Percentiles rank a stretch among this genome's conserved stretches.
These are phyloP conservation scores for Diospyros lotus DNA, from an alignment of 148 eudicot genomes.

Conservation along the genomic window DNA sequence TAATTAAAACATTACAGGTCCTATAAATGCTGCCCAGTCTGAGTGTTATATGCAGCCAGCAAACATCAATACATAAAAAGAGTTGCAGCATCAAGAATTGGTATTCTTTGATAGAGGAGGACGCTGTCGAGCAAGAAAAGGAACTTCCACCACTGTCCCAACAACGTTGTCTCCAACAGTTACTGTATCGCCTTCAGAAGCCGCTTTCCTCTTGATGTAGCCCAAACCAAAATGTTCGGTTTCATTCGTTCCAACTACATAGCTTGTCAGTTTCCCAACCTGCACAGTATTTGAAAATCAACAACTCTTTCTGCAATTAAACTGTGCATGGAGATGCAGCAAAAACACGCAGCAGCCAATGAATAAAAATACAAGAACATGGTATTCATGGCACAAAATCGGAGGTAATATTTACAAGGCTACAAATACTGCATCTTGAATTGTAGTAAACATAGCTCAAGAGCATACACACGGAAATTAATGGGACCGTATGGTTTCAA, in stretches of 20 bases:
- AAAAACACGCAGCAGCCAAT: not conserved
- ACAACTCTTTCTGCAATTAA: not conserved
- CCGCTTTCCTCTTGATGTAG: constrained; percentile 56
- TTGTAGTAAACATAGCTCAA: not conserved
- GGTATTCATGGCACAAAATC: not conserved
- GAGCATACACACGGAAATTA: not conserved
- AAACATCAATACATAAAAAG: not conserved
- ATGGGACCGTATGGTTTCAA: no score
- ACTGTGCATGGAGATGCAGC: no score
- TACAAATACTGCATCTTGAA: not conserved
- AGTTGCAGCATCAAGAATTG: constrained; percentile 2
- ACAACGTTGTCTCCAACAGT: constrained; percentile 39
- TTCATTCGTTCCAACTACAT: constrained; percentile 34
- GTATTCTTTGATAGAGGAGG: constrained; percentile 21
- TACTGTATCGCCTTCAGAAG: constrained; percentile 46
- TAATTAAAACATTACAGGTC: not conserved
- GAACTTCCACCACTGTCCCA: constrained; percentile 56
- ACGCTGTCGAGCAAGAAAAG: constrained; percentile 50
- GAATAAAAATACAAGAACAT: not conserved
- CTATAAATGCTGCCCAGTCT: not conserved
- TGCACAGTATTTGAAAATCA: constrained; percentile 16
- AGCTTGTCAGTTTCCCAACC: constrained; percentile 72
- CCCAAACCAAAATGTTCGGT: constrained; percentile 63
- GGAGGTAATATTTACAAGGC: not conserved
- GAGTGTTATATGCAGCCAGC: not conserved